These are phyloP conservation scores for Sporothrix pallida DNA, from an alignment of 2,329 filamentous ascomycete species.

Conservation along the genomic window DNA sequence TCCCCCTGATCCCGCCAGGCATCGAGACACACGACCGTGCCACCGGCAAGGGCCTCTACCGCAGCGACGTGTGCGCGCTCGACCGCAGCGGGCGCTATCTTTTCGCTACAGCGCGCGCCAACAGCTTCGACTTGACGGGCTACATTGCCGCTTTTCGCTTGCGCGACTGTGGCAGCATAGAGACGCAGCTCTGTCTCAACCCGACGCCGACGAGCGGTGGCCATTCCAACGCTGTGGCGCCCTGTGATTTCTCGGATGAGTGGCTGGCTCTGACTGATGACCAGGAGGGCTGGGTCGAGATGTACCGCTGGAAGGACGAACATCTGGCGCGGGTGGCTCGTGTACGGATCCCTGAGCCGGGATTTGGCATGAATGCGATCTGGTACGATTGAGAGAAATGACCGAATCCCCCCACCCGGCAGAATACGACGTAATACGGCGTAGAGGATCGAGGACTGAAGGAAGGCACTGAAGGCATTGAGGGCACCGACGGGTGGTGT, in stretches of 20 bases:
- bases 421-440: no score
- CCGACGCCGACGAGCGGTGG: constrained; percentile 87
- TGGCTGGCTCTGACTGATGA: constrained; percentile 91
- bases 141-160: constrained; percentile 84
- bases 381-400: constrained; percentile 70
- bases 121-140: constrained; percentile 75
- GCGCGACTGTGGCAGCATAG: constrained; percentile 70
- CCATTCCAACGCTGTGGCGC: constrained; percentile 85
- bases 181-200: constrained; percentile 78
- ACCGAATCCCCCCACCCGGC: background rate
- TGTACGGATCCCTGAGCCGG: constrained; percentile 80
- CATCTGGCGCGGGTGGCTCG: constrained; percentile 78
- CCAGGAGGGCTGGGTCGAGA: constrained; percentile 84
- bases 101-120: constrained; percentile 83
- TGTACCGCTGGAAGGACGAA: constrained; percentile 86
- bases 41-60: constrained; percentile 67
- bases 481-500: no score
- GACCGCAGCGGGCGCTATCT: constrained; percentile 74
- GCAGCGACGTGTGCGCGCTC: constrained; percentile 81
- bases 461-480: no score
- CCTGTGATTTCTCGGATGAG: constrained; percentile 83
- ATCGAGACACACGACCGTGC: constrained; percentile 53
- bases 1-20: constrained; percentile 80
- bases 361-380: constrained; percentile 95
- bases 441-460: no score